Evolutionary conservation across 2,329 filamentous ascomycete genomes (phyloP), one percentile per base, ranked within the genome.

Genomic region (Diplocarpon rosae): DNA sequence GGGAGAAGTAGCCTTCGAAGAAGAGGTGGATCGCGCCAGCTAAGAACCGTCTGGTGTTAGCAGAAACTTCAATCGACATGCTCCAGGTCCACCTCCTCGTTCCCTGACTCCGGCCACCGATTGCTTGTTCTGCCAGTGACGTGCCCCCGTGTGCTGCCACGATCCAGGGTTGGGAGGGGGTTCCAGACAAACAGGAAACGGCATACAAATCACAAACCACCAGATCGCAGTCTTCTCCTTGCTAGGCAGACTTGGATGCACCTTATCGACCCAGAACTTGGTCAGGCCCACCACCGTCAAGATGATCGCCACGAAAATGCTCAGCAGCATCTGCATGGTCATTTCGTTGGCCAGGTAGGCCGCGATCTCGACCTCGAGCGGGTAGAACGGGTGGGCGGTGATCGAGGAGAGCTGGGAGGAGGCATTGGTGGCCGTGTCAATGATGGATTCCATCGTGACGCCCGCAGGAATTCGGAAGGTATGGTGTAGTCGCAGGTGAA

Each of bases 181-280:
- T 37, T 29, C 17, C 13, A 47, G 31, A 20, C n/a, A 10, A n/a
- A 16, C 66, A 69, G 66, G 48, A 68, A 69, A 49, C 53, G 73
- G 73, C 61, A 66, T 74, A 71, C 82, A 85, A 12, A 90, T 69
- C 16, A 81, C 72, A 62, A 89, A 89, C 85, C 85, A 90, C 64
- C 86, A 64, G 16, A 82, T 74, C 4, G 73, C 74, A 11, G 72
- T 54, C 37, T 77, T 68, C 52, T 87, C 83, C 20, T 60, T 61
- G 7, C 55, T 62, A 29, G 68, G 65, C 42, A 86, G 59, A 9
- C 62, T 66, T 1, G 77, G 75, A 14, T 75, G 69, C 33, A 69
- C 57, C 46, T 63, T 65, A 52, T 72, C 75, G 48, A 76, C 68
- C 30, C 78, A 52, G 8, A 70, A 47, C 44, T 73, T 73, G 3